Percentiles rank a stretch among this genome's conserved stretches.
These are phyloP conservation scores for Bipolaris victoriae DNA, from an alignment of 2,329 filamentous ascomycete species.

Conservation along the genomic window DNA sequence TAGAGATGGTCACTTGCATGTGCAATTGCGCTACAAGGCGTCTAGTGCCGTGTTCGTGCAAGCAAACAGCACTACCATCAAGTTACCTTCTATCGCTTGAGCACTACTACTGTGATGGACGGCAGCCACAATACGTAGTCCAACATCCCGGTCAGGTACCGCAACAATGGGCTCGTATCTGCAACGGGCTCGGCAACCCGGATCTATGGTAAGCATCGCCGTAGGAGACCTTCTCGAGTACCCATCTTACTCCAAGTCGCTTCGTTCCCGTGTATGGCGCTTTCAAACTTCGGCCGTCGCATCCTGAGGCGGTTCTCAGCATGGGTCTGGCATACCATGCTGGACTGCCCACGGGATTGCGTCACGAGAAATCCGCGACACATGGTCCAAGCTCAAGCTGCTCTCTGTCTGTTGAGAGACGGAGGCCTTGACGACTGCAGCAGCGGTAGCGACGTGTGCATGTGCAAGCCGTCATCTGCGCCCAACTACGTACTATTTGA, in stretches of 20 bases:
- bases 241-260: background rate
- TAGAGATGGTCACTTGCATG: background rate
- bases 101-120: background rate
- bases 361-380: constrained; percentile 9
- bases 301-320: background rate
- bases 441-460: background rate
- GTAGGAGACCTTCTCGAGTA: background rate
- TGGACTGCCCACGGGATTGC: constrained; percentile 9
- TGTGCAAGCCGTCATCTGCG: background rate
- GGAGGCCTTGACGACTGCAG: background rate
- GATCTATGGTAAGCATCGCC: background rate
- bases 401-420: background rate
- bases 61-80: background rate
- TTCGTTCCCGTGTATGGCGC: background rate
- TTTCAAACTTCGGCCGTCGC: background rate
- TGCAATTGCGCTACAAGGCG: background rate
- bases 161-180: background rate
- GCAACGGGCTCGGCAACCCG: background rate
- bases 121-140: background rate
- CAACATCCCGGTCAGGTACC: background rate
- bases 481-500: too few species aligned
- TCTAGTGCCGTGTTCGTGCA: background rate
- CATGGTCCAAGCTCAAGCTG: constrained; percentile 6
- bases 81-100: background rate
- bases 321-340: constrained; percentile 8